A percentile compares a stretch with the other conserved stretches of the same genome.
Conservation (phyloP, 768 basidiomycete genomes). For the Asterophora lycoperdoides region DNA sequence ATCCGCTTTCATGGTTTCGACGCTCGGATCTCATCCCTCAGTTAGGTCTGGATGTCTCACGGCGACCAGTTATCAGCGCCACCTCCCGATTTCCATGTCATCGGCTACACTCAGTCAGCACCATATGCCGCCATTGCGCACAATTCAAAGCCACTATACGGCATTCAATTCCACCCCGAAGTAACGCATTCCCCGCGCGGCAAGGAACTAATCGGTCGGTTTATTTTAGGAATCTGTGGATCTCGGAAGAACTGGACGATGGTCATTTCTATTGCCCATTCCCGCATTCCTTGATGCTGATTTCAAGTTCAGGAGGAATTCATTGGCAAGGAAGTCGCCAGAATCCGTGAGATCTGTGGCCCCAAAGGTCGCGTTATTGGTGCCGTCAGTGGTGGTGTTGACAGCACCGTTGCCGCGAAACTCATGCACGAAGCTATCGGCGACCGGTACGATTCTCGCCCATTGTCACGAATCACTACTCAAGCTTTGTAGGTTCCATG, state of each 20-base stretch:
- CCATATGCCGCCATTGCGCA: conserved; percentile 95
- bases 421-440: conserved; percentile 99
- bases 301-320: conserved; percentile 74
- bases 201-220: conserved; percentile 83
- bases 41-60: conserved; percentile 99
- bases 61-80: conserved; percentile 86
- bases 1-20: background rate
- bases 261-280: conserved; percentile 39
- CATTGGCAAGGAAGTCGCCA: conserved; percentile 91
- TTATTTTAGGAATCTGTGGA: conserved; percentile 79
- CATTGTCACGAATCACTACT: conserved; percentile 2
- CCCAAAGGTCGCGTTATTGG: conserved; percentile 94
- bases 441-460: conserved; percentile 59
- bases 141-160: conserved; percentile 82
- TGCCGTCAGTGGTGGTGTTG: conserved; percentile 96
- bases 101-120: conserved; percentile 81
- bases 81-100: conserved; percentile 80
- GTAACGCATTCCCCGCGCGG: conserved; percentile 92
- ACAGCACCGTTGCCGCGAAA: conserved; percentile 97
- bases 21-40: conserved; percentile 2
- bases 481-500: conserved; percentile 72
- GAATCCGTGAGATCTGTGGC: conserved; percentile 94
- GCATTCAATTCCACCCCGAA: conserved; percentile 98
- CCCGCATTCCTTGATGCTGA: conserved; percentile 7
- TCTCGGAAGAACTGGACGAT: conserved; percentile 90